Evolutionary conservation across 306 rosid genomes (phyloP), one percentile per base, ranked within the genome.

Genomic region (Bauhinia variegata): DNA sequence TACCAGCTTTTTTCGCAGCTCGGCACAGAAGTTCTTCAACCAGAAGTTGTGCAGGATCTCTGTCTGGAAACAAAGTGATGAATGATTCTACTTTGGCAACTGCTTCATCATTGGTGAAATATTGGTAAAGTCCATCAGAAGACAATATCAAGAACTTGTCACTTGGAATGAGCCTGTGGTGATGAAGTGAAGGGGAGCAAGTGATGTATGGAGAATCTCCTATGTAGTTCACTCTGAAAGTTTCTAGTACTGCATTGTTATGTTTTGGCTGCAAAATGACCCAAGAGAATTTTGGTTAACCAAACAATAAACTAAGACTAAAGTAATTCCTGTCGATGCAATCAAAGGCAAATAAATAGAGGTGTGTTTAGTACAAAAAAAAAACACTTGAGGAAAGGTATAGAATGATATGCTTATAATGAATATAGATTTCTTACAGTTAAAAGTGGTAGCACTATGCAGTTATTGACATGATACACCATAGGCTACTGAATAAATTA

Each of bases 101-200:
- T 3, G 88, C 95, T 72, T 92, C 91, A 74, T 87, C 89, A 43
- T 83, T 92, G 75, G 88, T 87, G 80, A 92, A 85, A 72, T 87
- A 92, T 37, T 92, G 95, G 66, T 77, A 83, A 49, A 92, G 89
- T 53, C 96, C 98, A 78, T 92, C 98, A n/a, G 96, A 89, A 31
- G 96, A 92, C 46, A 87, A 48, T 65, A 92, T 75, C 67, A 92
- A 76, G 80, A 92, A 84, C 28, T 64, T 82, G 79, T 92, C 95
- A 48, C 57, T 79, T 55, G 84, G 77, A 61, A 54, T 70, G 44
- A 92, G 86, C 68, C 67, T 84, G 39, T 87, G 82, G 74, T 89
- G 95, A 61, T 71, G 62, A 18, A 92, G 79, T 33, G 95, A 82
- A 39, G 96, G 95, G 18, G 42, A 52, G 58, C 96, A 87, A 11